Conservation (phyloP, 345 rosid species). For the Populus pruinosa region DNA sequence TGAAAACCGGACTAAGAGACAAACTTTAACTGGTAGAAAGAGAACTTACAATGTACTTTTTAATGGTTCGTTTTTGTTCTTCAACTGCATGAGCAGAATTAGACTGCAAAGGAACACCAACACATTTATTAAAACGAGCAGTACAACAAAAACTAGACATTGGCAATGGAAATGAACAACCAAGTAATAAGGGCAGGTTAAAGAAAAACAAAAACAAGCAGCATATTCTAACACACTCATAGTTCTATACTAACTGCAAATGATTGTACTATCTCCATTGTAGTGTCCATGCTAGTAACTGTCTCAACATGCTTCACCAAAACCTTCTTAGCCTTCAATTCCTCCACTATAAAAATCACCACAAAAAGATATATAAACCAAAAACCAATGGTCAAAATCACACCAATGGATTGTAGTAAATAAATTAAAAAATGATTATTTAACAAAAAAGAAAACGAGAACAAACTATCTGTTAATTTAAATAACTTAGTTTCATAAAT, state of each 20-base stretch:
- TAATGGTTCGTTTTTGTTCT: constrained; percentile 43
- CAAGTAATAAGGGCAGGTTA: not conserved
- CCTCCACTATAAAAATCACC: constrained; percentile 28
- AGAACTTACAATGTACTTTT: constrained; percentile 47
- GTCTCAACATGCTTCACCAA: constrained; percentile 75
- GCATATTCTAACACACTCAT: not conserved
- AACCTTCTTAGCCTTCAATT: constrained; percentile 43
- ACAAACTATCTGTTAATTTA: not conserved
- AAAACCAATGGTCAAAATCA: not conserved
- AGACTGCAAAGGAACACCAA: constrained; percentile 35
- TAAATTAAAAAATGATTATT: too few species aligned
- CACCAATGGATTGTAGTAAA: not conserved
- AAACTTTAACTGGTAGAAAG: constrained; percentile 1
- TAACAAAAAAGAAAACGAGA: too few species aligned
- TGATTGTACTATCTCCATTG: constrained; percentile 46
- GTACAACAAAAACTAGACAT: not conserved
- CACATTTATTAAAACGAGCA: not conserved
- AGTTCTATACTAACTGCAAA: constrained; percentile 46
- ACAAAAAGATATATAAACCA: not conserved
- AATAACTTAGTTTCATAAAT: not conserved
- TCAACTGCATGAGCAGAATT: constrained; percentile 34
- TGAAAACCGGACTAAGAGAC: not conserved
- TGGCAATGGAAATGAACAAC: not conserved
- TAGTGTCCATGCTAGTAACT: constrained; percentile 33
- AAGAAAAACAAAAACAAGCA: not conserved